These are phyloP conservation scores for Suillus spraguei DNA, from an alignment of 768 basidiomycete species.

Conservation along the genomic window DNA sequence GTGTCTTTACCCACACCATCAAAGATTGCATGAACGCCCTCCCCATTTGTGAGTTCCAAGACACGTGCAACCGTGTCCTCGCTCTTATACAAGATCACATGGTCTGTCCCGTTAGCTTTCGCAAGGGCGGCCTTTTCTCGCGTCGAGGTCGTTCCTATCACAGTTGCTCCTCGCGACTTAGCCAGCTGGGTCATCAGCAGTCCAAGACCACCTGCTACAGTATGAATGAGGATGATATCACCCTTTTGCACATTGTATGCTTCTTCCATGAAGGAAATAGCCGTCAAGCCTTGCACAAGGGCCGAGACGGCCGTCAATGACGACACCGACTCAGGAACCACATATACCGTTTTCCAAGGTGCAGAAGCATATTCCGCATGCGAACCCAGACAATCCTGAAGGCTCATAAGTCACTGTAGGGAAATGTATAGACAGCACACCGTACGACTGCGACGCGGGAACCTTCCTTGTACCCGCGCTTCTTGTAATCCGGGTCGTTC, in stretches of 20 bases:
- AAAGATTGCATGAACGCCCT: conserved; percentile 84
- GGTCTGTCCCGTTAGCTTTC: conserved; percentile 76
- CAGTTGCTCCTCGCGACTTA: conserved; percentile 75
- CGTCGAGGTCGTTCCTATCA: conserved; percentile 93
- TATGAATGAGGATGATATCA: conserved; percentile 84
- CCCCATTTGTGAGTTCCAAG: conserved; percentile 72
- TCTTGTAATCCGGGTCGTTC: conserved; percentile 62
- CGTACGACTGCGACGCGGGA: conserved; percentile 71
- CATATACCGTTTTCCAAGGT: conserved; percentile 61
- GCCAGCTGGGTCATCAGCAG: conserved; percentile 69
- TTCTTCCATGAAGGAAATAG: conserved; percentile 77
- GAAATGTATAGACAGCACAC: neutral
- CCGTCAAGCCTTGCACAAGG: conserved; percentile 78
- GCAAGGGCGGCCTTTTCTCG: conserved; percentile 82
- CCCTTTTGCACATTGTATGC: conserved; percentile 81
- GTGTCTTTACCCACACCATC: conserved; percentile 99
- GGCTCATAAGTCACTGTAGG: neutral
- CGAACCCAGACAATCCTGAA: conserved; percentile 47
- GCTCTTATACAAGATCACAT: conserved; percentile 81
- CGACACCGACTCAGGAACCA: conserved; percentile 65
- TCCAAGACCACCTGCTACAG: conserved; percentile 89
- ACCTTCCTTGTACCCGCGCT: conserved; percentile 67
- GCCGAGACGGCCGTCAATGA: conserved; percentile 67
- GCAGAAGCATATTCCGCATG: conserved; percentile 76
- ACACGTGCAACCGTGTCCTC: conserved; percentile 78